Evolutionary conservation across 345 rosid genomes (phyloP).

Genomic region (Melastoma malabathricum): DNA sequence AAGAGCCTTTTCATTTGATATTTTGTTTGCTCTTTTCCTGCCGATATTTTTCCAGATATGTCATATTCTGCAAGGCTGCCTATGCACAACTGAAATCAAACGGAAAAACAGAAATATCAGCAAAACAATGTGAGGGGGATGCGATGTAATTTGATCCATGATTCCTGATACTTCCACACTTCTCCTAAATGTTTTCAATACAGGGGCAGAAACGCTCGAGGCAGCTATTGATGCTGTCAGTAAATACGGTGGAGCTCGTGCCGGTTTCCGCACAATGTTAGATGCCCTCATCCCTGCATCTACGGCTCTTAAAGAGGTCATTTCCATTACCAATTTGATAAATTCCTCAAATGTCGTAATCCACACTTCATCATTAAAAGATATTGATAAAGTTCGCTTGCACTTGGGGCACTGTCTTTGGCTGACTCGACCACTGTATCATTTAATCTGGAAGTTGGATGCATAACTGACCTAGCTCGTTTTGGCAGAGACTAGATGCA

Average conservation of each 20-base stretch:
- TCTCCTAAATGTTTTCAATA: conserved; percentile 7
- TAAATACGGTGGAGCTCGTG: conserved; percentile 88
- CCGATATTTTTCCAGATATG: conserved; percentile 36
- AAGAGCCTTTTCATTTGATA: background rate
- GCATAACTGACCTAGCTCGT: background rate
- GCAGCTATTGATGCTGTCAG: conserved; percentile 76
- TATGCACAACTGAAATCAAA: conserved; percentile 61
- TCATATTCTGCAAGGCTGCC: conserved; percentile 77
- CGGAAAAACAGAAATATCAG: conserved; percentile 27
- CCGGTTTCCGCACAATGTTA: conserved; percentile 79
- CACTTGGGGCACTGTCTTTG: conserved; percentile 1
- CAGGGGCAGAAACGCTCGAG: conserved; percentile 83
- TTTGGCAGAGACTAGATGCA: conserved; percentile 52
- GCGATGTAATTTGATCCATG: conserved; percentile 2
- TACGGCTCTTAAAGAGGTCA: conserved; percentile 66
- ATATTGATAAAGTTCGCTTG: background rate
- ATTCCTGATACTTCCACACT: background rate
- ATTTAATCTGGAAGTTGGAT: no score
- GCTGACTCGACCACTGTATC: no score
- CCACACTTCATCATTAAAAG: background rate
- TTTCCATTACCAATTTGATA: background rate
- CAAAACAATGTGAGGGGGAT: conserved; percentile 59
- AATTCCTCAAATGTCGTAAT: background rate
- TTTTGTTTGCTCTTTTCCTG: conserved; percentile 2
- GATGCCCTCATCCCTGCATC: conserved; percentile 96